Evolutionary conservation across 2,329 filamentous ascomycete genomes (phyloP).

Genomic region (Scedosporium minutisporum): DNA sequence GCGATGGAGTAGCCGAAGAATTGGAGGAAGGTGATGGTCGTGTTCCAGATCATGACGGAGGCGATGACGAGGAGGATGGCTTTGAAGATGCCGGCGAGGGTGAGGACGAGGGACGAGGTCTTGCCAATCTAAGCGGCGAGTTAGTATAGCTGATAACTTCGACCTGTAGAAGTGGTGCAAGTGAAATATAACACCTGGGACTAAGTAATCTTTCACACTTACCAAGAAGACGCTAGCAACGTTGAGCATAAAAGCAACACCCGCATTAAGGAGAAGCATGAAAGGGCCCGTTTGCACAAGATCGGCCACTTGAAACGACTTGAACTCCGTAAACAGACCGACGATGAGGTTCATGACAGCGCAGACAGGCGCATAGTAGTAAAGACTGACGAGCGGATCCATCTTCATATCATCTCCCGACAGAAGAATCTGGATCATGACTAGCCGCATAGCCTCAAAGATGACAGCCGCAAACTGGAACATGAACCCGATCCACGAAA

Average conservation of each 20-base stretch:
- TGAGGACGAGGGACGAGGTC: conserved; percentile 78
- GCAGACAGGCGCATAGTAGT: conserved; percentile 83
- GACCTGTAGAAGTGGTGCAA: not conserved
- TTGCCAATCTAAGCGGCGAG: conserved; percentile 61
- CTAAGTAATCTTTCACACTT: conserved; percentile 26
- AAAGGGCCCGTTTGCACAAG: conserved; percentile 55
- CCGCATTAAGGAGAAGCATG: conserved; percentile 63
- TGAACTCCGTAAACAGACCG: conserved; percentile 59
- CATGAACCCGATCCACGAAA: conserved; percentile 54
- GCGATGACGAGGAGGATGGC: conserved; percentile 72
- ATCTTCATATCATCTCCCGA: conserved; percentile 71
- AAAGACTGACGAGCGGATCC: conserved; percentile 79
- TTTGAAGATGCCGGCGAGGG: conserved; percentile 77
- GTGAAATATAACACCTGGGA: not conserved
- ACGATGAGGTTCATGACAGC: conserved; percentile 70
- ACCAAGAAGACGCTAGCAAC: conserved; percentile 80
- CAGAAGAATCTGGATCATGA: conserved; percentile 79
- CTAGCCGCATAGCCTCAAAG: conserved; percentile 71
- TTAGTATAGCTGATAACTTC: conserved; percentile 7
- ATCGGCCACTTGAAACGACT: conserved; percentile 55
- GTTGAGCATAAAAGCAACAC: conserved; percentile 71
- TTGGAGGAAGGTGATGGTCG: conserved; percentile 60
- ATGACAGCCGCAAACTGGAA: conserved; percentile 67
- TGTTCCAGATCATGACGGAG: conserved; percentile 70
- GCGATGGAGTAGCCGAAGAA: conserved; percentile 71